Percentiles rank a stretch among this genome's conserved stretches.
phyloP scores from a whole-genome alignment of 805 yeast genomes.

The Pichia nanzhaoensis region DNA sequence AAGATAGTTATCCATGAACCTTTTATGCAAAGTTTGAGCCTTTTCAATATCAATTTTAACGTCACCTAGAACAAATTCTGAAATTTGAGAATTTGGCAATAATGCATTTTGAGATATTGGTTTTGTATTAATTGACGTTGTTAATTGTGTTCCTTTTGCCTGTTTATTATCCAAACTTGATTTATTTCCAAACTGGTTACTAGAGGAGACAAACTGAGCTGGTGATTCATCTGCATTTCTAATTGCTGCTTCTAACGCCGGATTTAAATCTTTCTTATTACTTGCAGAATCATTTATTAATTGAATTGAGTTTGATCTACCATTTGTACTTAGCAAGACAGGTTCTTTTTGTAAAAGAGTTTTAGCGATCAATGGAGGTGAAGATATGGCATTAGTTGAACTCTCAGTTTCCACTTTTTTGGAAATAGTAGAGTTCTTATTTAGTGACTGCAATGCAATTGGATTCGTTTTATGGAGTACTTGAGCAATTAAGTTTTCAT shows the following conservation, averaged over 20 bases:
- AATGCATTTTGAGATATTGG: slow-evolving; percentile 17
- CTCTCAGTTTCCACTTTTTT: not conserved
- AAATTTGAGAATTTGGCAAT: slow-evolving; percentile 30
- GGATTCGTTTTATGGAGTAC: slow-evolving; percentile 40
- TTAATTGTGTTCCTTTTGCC: slow-evolving; percentile 2
- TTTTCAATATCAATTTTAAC: slow-evolving; percentile 58
- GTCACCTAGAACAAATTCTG: slow-evolving; percentile 71
- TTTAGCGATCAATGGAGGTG: slow-evolving; percentile 28
- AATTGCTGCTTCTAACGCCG: slow-evolving; percentile 36
- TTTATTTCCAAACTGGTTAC: not conserved
- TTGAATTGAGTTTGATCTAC: slow-evolving; percentile 26
- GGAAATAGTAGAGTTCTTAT: not conserved
- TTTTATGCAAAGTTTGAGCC: slow-evolving; percentile 66
- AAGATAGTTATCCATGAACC: slow-evolving; percentile 58
- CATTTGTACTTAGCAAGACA: slow-evolving; percentile 30
- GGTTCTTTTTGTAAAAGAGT: slow-evolving; percentile 42
- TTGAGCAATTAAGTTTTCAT: slow-evolving; percentile 61
- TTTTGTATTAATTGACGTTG: slow-evolving; percentile 17
- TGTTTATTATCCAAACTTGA: not conserved
- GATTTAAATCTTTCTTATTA: slow-evolving; percentile 35
- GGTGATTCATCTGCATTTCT: slow-evolving; percentile 31
- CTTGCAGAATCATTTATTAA: slow-evolving; percentile 39
- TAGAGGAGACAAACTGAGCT: slow-evolving; percentile 12
- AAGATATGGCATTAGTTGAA: not conserved
- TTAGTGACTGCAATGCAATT: not conserved